Evolutionary conservation across 805 yeast genomes (phyloP).

Genomic region (Saturnispora zaruensis): DNA sequence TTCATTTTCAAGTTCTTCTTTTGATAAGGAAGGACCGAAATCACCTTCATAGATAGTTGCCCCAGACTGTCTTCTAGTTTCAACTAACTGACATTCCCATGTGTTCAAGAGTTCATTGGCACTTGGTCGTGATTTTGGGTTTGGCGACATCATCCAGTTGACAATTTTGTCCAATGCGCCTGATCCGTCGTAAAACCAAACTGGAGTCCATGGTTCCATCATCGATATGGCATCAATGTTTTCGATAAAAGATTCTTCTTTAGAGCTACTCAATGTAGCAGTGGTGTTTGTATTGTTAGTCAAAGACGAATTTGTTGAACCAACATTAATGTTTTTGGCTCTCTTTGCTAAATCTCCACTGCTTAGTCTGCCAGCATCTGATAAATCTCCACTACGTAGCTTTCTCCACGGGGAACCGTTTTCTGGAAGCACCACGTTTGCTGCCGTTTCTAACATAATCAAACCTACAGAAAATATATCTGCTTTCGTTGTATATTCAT

Average conservation of each 20-base stretch:
- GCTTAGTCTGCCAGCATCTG: constrained; percentile 86
- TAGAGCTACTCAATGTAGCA: not conserved
- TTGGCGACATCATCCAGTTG: constrained; percentile 82
- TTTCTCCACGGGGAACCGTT: constrained; percentile 97
- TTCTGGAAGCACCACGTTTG: constrained; percentile 89
- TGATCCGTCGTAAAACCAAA: constrained; percentile 65
- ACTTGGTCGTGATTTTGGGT: constrained; percentile 72
- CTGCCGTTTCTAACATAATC: constrained; percentile 90
- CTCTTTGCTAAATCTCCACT: constrained; percentile 50
- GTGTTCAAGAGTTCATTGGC: constrained; percentile 62
- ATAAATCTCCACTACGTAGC: constrained; percentile 85
- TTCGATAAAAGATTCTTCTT: not conserved
- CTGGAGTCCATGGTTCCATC: constrained; percentile 61
- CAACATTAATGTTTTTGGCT: not conserved
- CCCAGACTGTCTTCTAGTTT: constrained; percentile 75
- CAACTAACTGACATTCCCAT: constrained; percentile 71
- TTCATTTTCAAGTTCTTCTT: constrained; percentile 29
- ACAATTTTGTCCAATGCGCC: constrained; percentile 72
- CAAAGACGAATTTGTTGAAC: not conserved
- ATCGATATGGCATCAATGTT: not conserved
- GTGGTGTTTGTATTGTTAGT: not conserved
- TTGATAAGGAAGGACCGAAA: constrained; percentile 55
- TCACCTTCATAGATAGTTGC: constrained; percentile 95
- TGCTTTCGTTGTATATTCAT: constrained; percentile 82
- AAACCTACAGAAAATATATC: constrained; percentile 93